These are phyloP conservation scores for Aspergillus sergii DNA, from an alignment of 2,329 filamentous ascomycete genomes.

Conservation along the genomic window DNA sequence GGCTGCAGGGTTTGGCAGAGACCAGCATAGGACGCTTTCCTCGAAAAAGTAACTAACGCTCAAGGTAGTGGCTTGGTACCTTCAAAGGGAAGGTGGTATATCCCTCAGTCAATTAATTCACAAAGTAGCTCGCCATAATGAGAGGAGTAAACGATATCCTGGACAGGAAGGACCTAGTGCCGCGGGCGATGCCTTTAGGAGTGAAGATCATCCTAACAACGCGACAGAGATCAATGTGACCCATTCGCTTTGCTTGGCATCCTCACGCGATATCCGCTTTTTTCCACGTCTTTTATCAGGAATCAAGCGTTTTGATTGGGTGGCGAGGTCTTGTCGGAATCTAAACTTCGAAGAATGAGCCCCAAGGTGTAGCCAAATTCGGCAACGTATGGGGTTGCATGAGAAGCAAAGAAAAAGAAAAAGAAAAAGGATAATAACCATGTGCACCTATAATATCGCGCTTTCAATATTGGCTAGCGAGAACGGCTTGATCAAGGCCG, in stretches of 20 bases:
- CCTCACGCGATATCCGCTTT: constrained; percentile 16
- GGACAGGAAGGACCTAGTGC: constrained; percentile 8
- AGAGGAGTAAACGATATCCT: constrained; percentile 3
- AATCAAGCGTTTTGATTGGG: constrained; percentile 8
- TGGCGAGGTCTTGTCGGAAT: constrained; percentile 7
- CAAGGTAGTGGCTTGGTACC: background rate
- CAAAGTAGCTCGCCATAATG: background rate
- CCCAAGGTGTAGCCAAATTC: constrained; percentile 8
- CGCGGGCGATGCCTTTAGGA: constrained; percentile 3
- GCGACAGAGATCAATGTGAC: constrained; percentile 16
- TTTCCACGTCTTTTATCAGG: constrained; percentile 7
- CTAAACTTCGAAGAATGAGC: constrained; percentile 14
- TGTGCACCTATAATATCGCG: constrained; percentile 5
- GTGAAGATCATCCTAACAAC: constrained; percentile 6
- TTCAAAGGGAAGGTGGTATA: constrained; percentile 20
- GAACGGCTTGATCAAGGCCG: background rate
- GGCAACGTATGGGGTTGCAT: constrained; percentile 12
- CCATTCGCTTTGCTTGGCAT: constrained; percentile 15
- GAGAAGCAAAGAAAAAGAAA: constrained; percentile 6
- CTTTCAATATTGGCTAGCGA: background rate
- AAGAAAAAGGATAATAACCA: background rate
- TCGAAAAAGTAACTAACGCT: background rate
- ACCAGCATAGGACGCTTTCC: background rate
- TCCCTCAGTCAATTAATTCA: background rate
- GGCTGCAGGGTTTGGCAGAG: background rate